phyloP scores from a whole-genome alignment of 495 filamentous ascomycete genomes.

The Penicillium malachiteum region DNA sequence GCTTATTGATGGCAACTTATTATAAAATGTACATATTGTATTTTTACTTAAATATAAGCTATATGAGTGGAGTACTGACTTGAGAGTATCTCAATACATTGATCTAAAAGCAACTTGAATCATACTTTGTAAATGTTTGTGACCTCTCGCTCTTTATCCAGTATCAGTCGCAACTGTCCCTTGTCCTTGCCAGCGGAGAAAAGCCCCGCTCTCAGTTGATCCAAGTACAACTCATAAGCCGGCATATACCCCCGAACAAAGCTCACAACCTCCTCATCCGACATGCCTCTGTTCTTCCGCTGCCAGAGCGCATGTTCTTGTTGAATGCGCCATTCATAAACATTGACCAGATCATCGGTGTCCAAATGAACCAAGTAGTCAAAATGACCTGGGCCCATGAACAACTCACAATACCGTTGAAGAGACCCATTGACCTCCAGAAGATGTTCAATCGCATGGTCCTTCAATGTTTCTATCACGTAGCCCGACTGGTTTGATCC shows the following conservation, averaged over 20 bases:
- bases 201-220: slow-evolving; percentile 8
- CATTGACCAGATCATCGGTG: slow-evolving; percentile 16
- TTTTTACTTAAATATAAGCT: too few species aligned
- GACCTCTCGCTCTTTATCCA: slow-evolving; percentile 11
- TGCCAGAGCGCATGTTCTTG: slow-evolving; percentile 17
- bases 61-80: too few species aligned
- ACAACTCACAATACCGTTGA: slow-evolving; percentile 13
- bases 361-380: slow-evolving; percentile 18
- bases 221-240: slow-evolving; percentile 20
- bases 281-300: slow-evolving; percentile 7
- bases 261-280: slow-evolving; percentile 12
- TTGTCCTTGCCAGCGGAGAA: not conserved
- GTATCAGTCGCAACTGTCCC: slow-evolving; percentile 13
- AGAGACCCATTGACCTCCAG: slow-evolving; percentile 8
- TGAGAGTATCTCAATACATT: too few species aligned
- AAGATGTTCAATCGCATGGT: slow-evolving; percentile 15
- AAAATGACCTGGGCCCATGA: slow-evolving; percentile 18
- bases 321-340: slow-evolving; percentile 17
- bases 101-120: not conserved
- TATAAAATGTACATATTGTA: not conserved
- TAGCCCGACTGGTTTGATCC: not conserved
- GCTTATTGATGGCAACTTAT: slow-evolving; percentile 37
- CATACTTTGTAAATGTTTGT: not conserved
- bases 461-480: slow-evolving; percentile 11
- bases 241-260: slow-evolving; percentile 21